Percentiles rank a stretch among this genome's conserved stretches.
Conservation (phyloP, 371 early-diverging fungal genomes). For the Lichtheimia ornata region DNA sequence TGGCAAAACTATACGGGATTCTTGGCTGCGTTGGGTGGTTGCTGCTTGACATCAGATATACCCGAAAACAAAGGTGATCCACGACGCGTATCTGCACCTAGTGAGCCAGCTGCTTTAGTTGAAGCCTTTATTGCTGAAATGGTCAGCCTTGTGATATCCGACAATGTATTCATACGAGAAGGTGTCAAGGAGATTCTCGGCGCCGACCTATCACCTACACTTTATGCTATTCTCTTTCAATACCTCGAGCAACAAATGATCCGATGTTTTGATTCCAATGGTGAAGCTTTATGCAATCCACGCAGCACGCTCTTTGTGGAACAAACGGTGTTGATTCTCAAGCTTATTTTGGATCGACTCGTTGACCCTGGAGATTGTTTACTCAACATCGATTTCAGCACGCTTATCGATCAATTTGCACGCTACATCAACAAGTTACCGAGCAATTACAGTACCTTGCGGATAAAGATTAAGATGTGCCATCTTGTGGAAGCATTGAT, state of each 20-base stretch:
- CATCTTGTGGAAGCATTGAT: slow-evolving; percentile 80
- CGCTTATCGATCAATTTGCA: slow-evolving; percentile 72
- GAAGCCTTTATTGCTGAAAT: slow-evolving; percentile 82
- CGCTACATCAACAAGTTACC: slow-evolving; percentile 77
- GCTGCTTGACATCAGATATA: slow-evolving; percentile 45
- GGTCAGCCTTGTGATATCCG: slow-evolving; percentile 78
- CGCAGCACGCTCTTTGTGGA: slow-evolving; percentile 85
- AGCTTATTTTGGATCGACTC: slow-evolving; percentile 79
- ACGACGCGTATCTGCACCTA: slow-evolving; percentile 25
- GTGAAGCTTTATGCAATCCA: slow-evolving; percentile 72
- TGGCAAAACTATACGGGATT: slow-evolving; percentile 78
- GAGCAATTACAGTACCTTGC: slow-evolving; percentile 56
- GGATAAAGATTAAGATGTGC: slow-evolving; percentile 86
- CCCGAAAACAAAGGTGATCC: slow-evolving; percentile 8
- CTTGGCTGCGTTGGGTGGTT: slow-evolving; percentile 69
- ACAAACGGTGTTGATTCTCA: slow-evolving; percentile 81
- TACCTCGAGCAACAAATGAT: slow-evolving; percentile 70
- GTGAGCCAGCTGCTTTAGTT: slow-evolving; percentile 53
- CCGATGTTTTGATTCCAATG: slow-evolving; percentile 69
- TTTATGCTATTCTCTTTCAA: slow-evolving; percentile 78
- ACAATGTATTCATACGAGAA: slow-evolving; percentile 87
- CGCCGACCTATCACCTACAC: slow-evolving; percentile 75
- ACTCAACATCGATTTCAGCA: slow-evolving; percentile 83
- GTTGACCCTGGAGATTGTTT: slow-evolving; percentile 65
- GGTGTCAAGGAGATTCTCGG: slow-evolving; percentile 87